These are phyloP conservation scores for Cenchrus purpureus DNA, from an alignment of 176 grass and related monocot species.

Conservation along the genomic window DNA sequence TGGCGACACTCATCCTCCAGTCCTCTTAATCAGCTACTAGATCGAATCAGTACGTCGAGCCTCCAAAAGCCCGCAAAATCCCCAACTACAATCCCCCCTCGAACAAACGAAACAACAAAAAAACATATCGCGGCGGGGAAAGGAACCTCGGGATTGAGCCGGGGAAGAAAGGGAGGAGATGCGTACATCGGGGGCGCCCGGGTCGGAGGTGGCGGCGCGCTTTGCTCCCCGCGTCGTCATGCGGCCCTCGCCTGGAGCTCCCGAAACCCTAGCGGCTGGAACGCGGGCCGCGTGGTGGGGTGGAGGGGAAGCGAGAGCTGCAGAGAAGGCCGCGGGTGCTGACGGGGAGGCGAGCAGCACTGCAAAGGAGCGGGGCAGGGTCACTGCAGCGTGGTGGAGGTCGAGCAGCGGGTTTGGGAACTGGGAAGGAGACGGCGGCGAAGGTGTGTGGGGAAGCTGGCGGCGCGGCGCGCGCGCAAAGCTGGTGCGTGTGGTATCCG, in stretches of 20 bases:
- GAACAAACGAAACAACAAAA: not conserved
- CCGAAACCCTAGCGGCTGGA: conserved; percentile 32
- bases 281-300: not conserved
- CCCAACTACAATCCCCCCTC: not conserved
- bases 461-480: not conserved
- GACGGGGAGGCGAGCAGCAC: not conserved
- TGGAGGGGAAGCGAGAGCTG: not conserved
- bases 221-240: conserved; percentile 65
- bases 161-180: not conserved
- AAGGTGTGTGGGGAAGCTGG: not conserved
- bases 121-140: not conserved
- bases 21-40: not conserved
- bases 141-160: not conserved
- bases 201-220: conserved; percentile 48
- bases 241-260: not conserved
- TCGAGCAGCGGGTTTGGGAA: not conserved
- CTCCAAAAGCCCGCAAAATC: not conserved
- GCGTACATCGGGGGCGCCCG: conserved; percentile 45
- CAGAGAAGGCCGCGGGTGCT: not conserved
- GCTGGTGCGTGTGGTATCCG: not conserved
- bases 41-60: not conserved
- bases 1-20: no score
- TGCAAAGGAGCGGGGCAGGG: not conserved
- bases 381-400: not conserved
- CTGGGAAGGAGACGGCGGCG: not conserved